Percentiles rank a stretch among this genome's conserved stretches.
Conservation (phyloP, 352 stramenopile genomes). For the Phytophthora chlamydospora region DNA sequence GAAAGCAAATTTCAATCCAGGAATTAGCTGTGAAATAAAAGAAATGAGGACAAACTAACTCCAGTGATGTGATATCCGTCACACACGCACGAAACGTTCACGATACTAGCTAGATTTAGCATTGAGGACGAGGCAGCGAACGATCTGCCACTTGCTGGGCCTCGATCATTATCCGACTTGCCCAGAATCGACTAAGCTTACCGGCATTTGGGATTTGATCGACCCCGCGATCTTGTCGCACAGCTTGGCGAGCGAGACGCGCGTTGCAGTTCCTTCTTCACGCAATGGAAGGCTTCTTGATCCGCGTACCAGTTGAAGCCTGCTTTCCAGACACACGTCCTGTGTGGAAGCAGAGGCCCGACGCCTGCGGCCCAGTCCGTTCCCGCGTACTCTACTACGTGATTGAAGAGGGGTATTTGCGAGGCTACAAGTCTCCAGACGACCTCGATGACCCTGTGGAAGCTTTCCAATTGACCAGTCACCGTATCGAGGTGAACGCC, state of each 20-base stretch:
- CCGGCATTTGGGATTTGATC: neutral
- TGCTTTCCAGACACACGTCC: slow-evolving; percentile 33
- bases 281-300: slow-evolving; percentile 78
- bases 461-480: slow-evolving; percentile 63
- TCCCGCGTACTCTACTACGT: slow-evolving; percentile 67
- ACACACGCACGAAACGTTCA: slow-evolving; percentile 22
- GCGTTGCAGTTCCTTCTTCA: neutral
- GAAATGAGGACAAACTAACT: too few relatives aligned
- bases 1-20: too few relatives aligned
- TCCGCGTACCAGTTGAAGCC: slow-evolving; percentile 53
- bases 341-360: slow-evolving; percentile 24
- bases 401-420: slow-evolving; percentile 65
- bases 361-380: slow-evolving; percentile 19
- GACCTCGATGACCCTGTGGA: slow-evolving; percentile 49
- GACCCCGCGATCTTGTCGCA: slow-evolving; percentile 8
- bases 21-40: too few relatives aligned
- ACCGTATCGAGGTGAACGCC: slow-evolving; percentile 63
- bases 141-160: slow-evolving; percentile 9
- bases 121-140: slow-evolving; percentile 16
- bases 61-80: slow-evolving; percentile 15
- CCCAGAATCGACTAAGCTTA: slow-evolving; percentile 9
- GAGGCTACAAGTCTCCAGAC: slow-evolving; percentile 51
- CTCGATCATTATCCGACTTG: slow-evolving; percentile 25
- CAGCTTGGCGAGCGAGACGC: neutral
- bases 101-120: slow-evolving; percentile 23